Percentiles rank a stretch among this genome's conserved stretches.
phyloP scores from a whole-genome alignment of 2,329 filamentous ascomycete genomes.

The Penicillium sp. region DNA sequence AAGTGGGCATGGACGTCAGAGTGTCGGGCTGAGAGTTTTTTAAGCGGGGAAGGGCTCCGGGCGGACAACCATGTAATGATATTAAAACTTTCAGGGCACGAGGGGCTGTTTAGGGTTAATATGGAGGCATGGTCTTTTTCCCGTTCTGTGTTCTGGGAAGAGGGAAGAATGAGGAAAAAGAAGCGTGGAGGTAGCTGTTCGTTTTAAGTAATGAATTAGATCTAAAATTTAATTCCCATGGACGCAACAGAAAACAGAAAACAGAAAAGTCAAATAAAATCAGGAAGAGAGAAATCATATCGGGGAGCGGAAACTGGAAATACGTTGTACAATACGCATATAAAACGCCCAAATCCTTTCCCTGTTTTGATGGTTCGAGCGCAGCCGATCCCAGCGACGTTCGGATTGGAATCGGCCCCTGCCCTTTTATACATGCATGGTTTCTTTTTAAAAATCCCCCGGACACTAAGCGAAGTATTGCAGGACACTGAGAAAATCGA shows the following conservation, averaged over 20 bases:
- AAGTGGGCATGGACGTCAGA: slow-evolving; percentile 11
- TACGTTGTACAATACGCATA: slow-evolving; percentile 9
- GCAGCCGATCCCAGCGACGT: not conserved
- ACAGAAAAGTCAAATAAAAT: not conserved
- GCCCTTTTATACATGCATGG: not conserved
- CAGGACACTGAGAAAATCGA: not conserved
- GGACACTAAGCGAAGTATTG: not conserved
- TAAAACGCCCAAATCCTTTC: slow-evolving; percentile 7
- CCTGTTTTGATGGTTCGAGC: slow-evolving; percentile 11
- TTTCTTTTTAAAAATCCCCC: not conserved
- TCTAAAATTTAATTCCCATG: not conserved
- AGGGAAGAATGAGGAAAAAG: too few species aligned
- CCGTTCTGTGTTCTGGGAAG: too few species aligned
- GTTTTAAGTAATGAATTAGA: not conserved
- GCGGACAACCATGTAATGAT: slow-evolving; percentile 6
- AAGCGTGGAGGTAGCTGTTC: not conserved
- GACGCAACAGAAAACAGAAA: not conserved
- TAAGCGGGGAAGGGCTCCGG: slow-evolving; percentile 12
- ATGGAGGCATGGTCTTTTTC: too few species aligned
- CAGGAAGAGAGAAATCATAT: not conserved
- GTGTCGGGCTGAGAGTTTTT: slow-evolving; percentile 5
- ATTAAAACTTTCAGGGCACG: not conserved
- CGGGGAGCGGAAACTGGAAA: slow-evolving; percentile 12
- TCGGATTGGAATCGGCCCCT: not conserved
- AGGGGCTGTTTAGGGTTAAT: not conserved